Evolutionary conservation across 2,329 filamentous ascomycete species (phyloP).

Genomic region (Penicillium thymicola): DNA sequence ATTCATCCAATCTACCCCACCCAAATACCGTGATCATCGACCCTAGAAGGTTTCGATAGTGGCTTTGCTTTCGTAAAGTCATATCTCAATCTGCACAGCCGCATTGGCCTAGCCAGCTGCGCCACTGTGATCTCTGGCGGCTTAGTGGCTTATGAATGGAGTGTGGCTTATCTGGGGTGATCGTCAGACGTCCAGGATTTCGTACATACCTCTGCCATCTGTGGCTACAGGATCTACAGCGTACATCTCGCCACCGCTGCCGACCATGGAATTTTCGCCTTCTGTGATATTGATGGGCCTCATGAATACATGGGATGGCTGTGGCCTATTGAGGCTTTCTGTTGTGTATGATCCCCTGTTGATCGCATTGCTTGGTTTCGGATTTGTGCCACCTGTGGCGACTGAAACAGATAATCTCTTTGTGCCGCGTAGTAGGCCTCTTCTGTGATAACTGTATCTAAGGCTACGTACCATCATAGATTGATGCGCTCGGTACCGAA

Average conservation of each 20-base stretch:
- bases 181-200: slow-evolving; percentile 1
- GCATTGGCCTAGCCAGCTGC: background rate
- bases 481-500: background rate
- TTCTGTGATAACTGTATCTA: background rate
- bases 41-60: slow-evolving; percentile 13
- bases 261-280: background rate
- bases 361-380: slow-evolving; percentile 3
- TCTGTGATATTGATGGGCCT: background rate
- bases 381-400: background rate
- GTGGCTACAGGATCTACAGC: slow-evolving; percentile 2
- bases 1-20: background rate
- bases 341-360: background rate
- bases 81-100: slow-evolving; percentile 15
- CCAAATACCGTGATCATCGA: background rate
- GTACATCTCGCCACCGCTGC: slow-evolving; percentile 7
- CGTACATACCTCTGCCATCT: slow-evolving; percentile 8
- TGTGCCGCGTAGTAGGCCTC: too few species aligned
- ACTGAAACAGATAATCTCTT: background rate
- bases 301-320: background rate
- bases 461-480: background rate
- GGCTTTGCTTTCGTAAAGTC: slow-evolving; percentile 12
- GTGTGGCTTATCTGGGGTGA: slow-evolving; percentile 14
- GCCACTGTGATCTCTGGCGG: slow-evolving; percentile 11
- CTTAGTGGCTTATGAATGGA: slow-evolving; percentile 10
- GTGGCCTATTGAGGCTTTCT: background rate